Conservation (phyloP, 441 rosid species). For the Syzygium malaccense region DNA sequence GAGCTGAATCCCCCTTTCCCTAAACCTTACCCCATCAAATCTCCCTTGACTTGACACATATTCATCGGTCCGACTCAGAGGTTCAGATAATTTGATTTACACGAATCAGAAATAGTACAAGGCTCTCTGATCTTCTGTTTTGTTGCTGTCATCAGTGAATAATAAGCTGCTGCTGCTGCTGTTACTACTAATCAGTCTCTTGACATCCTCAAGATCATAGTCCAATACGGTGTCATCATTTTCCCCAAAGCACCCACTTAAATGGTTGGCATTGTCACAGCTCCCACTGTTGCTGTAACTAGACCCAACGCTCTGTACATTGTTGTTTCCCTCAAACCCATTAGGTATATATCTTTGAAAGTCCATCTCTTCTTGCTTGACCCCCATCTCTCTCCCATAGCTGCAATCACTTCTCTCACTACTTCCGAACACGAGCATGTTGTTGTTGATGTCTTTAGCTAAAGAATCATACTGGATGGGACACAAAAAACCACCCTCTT, state of each 20-base stretch:
- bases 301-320: background rate
- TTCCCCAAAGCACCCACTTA: background rate
- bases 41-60: background rate
- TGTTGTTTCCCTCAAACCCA: background rate
- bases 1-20: background rate
- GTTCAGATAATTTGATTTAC: background rate
- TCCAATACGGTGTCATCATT: background rate
- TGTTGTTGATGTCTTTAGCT: background rate
- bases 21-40: background rate
- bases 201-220: constrained; percentile 7
- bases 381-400: background rate
- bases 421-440: background rate
- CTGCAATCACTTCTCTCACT: background rate
- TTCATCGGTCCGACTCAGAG: background rate
- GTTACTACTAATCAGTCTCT: constrained; percentile 3
- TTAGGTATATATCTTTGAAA: background rate
- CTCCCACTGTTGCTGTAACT: background rate
- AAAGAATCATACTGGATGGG: background rate
- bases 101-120: background rate
- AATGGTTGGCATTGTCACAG: background rate
- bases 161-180: background rate
- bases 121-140: background rate
- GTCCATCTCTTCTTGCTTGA: constrained; percentile 1
- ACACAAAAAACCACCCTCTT: background rate
- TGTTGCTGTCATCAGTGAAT: background rate